A percentile compares a stretch with the other conserved stretches of the same genome.
phyloP scores from a whole-genome alignment of 805 yeast species.

The Ogataea ganodermae region DNA sequence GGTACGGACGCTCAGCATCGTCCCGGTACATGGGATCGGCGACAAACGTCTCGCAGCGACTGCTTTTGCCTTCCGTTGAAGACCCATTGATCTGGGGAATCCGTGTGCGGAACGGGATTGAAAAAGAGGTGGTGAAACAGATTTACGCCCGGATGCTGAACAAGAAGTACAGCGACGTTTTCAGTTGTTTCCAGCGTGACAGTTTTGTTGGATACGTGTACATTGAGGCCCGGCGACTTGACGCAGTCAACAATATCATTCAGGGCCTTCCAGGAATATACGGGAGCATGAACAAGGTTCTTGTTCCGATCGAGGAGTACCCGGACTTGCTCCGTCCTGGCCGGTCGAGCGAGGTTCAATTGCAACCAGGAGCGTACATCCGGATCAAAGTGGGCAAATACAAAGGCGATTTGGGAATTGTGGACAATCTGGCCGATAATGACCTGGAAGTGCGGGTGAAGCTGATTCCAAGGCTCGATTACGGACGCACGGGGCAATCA shows the following conservation, averaged over 20 bases:
- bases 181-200: conserved; percentile 92
- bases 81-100: conserved; percentile 97
- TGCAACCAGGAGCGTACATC: conserved; percentile 91
- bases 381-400: conserved; percentile 89
- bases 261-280: conserved; percentile 89
- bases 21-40: conserved; percentile 82
- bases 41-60: conserved; percentile 87
- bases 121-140: conserved; percentile 85
- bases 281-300: conserved; percentile 57
- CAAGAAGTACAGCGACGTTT: conserved; percentile 75
- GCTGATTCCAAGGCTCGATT: conserved; percentile 90
- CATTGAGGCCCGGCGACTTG: conserved; percentile 90
- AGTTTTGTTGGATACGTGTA: conserved; percentile 89
- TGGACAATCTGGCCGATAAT: conserved; percentile 89
- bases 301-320: conserved; percentile 94
- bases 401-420: conserved; percentile 89
- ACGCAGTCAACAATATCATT: conserved; percentile 86
- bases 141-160: conserved; percentile 82
- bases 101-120: conserved; percentile 89
- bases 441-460: conserved; percentile 94
- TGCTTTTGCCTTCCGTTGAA: conserved; percentile 90
- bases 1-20: conserved; percentile 84
- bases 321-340: conserved; percentile 90
- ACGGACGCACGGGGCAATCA: conserved; percentile 58
- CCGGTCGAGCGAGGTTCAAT: conserved; percentile 81